Percentiles rank a stretch among this genome's conserved stretches.
These are phyloP conservation scores for Skeletonema menzelii DNA, from an alignment of 108 stramenopile genomes.

Conservation along the genomic window DNA sequence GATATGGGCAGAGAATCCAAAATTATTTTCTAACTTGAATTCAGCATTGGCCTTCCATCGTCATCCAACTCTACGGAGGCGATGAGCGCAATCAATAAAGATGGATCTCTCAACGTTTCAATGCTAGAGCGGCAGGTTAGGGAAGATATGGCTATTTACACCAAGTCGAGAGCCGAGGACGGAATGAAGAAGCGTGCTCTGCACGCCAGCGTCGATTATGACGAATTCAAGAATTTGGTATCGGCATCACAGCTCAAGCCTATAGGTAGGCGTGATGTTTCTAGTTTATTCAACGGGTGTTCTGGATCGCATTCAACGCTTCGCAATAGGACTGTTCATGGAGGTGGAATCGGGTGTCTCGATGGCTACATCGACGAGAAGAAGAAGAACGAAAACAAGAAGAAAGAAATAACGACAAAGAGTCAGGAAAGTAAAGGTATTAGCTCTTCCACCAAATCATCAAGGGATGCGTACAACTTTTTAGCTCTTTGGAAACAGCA, in stretches of 20 bases:
- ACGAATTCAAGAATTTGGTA: constrained; percentile 44
- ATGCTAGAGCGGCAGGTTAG: constrained; percentile 36
- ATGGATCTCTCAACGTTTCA: constrained; percentile 29
- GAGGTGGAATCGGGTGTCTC: constrained; percentile 14
- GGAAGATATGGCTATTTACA: constrained; percentile 28
- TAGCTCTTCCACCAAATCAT: constrained; percentile 13
- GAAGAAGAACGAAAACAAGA: constrained; percentile 7
- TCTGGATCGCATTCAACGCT: constrained; percentile 3
- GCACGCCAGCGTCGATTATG: constrained; percentile 36
- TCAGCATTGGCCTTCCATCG: too few species aligned
- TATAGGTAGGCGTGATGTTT: constrained; percentile 27
- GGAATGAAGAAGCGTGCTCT: constrained; percentile 47
- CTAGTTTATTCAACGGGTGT: constrained; percentile 27
- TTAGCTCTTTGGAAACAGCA: constrained; percentile 20
- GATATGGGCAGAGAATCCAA: too few species aligned
- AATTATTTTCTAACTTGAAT: too few species aligned
- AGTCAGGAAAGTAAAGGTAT: background rate
- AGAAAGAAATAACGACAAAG: background rate
- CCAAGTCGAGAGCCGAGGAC: constrained; percentile 30
- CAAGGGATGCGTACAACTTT: constrained; percentile 26
- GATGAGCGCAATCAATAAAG: constrained; percentile 8
- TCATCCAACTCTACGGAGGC: background rate
- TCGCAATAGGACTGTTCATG: background rate
- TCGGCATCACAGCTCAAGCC: constrained; percentile 44
- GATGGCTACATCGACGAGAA: constrained; percentile 12